Base-by-base conservation (phyloP, 345 rosid species). In the Pistacia integerrima region DNA sequence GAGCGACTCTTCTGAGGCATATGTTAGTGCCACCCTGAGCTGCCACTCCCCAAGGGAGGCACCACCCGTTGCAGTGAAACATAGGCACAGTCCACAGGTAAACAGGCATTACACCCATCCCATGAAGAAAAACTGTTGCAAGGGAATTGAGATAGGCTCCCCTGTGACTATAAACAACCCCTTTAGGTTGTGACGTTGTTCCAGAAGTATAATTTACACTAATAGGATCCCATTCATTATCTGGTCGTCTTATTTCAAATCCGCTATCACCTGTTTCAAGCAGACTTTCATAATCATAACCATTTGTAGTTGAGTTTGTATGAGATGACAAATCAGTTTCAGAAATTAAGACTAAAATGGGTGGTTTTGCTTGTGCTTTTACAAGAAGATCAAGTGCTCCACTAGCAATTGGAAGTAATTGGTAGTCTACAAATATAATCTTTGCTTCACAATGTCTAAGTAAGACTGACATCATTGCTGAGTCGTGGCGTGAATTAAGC, bases 31-130 rank as follows among this genome's bases (percentile, higher is more conserved):
- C 98, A 4, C 98, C 98, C 55, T 84, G 93, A 0, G 97, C 97
- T 0, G 97, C 94, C 51, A 94, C 77, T 11, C 97, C 98, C 98
- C 98, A 94, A 12, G 76, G 46, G 3, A 94, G 91, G 61, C 95
- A 91, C 98, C 99, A 93, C 0, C 98, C 98, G 8, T 93, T 95
- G 76, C 97, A 91, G 58, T 93, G 99, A 82, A 95, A 95, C 96
- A 95, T 91, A 0, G 99, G 99, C 13, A 95, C 95, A 0, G 95
- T 90, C 98, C 99, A 95, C 7, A 95, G 70, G 67, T 91, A 95
- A 2, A 89, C 88, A 0, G 94, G 93, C 86, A 77, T 74, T 0
- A 89, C 59, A 0, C 70, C 82, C 85, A 92, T 87, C 17, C 78
- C 88, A 25, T 85, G 90, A 72, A 91, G 88, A 36, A 88, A 79